Base-by-base conservation (phyloP, 1,284 basidiomycete species). In the Apiotrichum porosum region DNA sequence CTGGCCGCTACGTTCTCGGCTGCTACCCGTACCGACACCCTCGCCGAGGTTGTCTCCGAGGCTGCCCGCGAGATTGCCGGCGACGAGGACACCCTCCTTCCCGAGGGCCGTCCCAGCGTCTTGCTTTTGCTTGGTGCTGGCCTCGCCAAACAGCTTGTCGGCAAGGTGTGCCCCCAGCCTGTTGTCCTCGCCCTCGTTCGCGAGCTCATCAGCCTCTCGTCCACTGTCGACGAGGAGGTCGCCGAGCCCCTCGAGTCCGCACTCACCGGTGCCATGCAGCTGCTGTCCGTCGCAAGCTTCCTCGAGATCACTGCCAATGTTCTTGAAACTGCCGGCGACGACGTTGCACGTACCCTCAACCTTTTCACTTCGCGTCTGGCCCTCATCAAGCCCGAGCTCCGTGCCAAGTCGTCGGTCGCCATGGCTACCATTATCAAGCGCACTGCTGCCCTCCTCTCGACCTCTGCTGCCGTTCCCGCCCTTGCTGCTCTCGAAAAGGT, bases 11-110 rank as follows among this genome's bases (percentile, higher is more conserved):
- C 83, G 0, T 77, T 93, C 44, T 72, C 80, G 21, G 75, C 93
- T 10, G 84, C 75, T 9, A 40, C 44, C 3, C 55, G 61, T 57
- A 23, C 55, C 60, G 28, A 88, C 82, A 78, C 82, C 8, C 71
- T 88, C 37, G 76, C 79, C 4, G 83, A 87, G 61, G 74, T 86
- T 14, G 71, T 88, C 19, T 73, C 73, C 19, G 90, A 94, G 69
- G 78, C 81, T 8, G 73, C 78, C 33, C 76, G 84, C 15, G 77
- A 91, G 13, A 63, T 80, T n/a, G 65, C 68, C 0, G 32, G 40
- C 14, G 54, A 57, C 21, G 58, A 62, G 19, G 58, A 59, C n/a
- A 44, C 42, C 9, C 36, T 44, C 43, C 43, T 44, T 19, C 60
- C 61, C 39, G 45, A 57, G 22, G 37, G 52, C 14, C 61, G 60